Base-by-base conservation (phyloP, 805 yeast genomes). In the Yarrowia sp. region DNA sequence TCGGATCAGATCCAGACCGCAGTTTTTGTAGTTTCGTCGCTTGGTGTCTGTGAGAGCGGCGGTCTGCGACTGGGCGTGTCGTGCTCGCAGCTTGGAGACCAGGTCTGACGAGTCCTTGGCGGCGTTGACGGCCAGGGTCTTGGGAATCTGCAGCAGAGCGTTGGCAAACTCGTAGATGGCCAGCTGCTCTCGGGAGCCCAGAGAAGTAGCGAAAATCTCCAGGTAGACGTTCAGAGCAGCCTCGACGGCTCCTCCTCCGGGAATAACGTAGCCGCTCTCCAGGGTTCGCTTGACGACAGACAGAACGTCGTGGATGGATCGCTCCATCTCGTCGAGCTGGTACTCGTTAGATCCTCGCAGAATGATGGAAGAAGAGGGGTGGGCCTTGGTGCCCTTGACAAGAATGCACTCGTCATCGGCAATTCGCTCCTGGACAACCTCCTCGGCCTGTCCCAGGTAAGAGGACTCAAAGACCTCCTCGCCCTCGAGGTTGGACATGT, bases 191-290 rank as follows among this genome's bases (percentile, higher is more conserved):
- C 99, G 87, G 19, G 97, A 91, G 3, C 98, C 98, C 65, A 95
- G 94, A 0, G 98, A 92, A 9, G 98, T 95, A 63, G 99, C 99
- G 79, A 95, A 95, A 78, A 91, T 94, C 79, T 95, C 99, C 77
- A 95, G 83, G 78, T 91, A 95, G 67, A 95, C 92, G 81, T 92
- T 93, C 76, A 95, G 84, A 2, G 98, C 98, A 65, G 97, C 85
- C 81, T 95, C 99, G 43, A 95, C 99, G n/a, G 97, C 96, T 71
- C 99, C 99, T 72, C 99, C 99, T 71, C 99, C 99, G 52, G 99
- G 98, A 7, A 95, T 99, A 69, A 96, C 93, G 73, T 85, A 81
- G 22, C 98, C 98, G 75, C 94, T 87, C 80, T 95, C 99, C 73
- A 96, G 84, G 12, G 98, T 92, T 77, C 99, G 88, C 82, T 95